Conservation (phyloP, 1,139 yeast genomes). For the Suhomyces chickasaworum region DNA sequence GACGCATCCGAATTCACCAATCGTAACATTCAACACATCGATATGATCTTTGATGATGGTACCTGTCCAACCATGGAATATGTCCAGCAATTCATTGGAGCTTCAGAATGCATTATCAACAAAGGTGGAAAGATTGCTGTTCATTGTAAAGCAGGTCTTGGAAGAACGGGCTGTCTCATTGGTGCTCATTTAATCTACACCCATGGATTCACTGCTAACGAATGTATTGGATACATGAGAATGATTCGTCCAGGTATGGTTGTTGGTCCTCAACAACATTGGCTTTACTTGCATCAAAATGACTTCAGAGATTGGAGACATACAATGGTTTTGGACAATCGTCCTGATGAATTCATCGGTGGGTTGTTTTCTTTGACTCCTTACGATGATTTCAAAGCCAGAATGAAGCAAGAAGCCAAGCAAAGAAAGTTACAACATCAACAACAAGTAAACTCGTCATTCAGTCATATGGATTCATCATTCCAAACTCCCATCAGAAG, state of each 20-base stretch:
- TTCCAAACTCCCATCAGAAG: slow-evolving; percentile 76
- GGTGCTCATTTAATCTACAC: slow-evolving; percentile 97
- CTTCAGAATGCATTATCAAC: slow-evolving; percentile 83
- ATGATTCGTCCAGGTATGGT: slow-evolving; percentile 99
- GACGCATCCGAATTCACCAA: slow-evolving; percentile 81
- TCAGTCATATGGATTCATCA: slow-evolving; percentile 42
- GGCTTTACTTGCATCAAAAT: slow-evolving; percentile 94
- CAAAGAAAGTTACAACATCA: slow-evolving; percentile 42
- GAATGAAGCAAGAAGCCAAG: slow-evolving; percentile 50
- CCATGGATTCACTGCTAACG: slow-evolving; percentile 95
- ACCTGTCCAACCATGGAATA: slow-evolving; percentile 95
- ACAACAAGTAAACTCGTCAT: slow-evolving; percentile 32
- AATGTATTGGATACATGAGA: slow-evolving; percentile 95
- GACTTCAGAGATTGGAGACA: slow-evolving; percentile 96
- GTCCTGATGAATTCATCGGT: slow-evolving; percentile 72
- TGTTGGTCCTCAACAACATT: slow-evolving; percentile 98
- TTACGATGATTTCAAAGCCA: slow-evolving; percentile 52
- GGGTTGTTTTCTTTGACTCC: slow-evolving; percentile 74
- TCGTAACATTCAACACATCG: slow-evolving; percentile 84
- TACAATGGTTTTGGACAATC: slow-evolving; percentile 79
- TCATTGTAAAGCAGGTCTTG: slow-evolving; percentile 97
- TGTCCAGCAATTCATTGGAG: slow-evolving; percentile 91
- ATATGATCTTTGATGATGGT: slow-evolving; percentile 96
- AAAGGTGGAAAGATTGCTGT: slow-evolving; percentile 94
- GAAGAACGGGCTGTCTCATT: slow-evolving; percentile 95